Percentiles rank a stretch among this genome's conserved stretches.
Evolutionary conservation across 352 stramenopile genomes (phyloP).

Genomic region (Globisporangium polare): DNA sequence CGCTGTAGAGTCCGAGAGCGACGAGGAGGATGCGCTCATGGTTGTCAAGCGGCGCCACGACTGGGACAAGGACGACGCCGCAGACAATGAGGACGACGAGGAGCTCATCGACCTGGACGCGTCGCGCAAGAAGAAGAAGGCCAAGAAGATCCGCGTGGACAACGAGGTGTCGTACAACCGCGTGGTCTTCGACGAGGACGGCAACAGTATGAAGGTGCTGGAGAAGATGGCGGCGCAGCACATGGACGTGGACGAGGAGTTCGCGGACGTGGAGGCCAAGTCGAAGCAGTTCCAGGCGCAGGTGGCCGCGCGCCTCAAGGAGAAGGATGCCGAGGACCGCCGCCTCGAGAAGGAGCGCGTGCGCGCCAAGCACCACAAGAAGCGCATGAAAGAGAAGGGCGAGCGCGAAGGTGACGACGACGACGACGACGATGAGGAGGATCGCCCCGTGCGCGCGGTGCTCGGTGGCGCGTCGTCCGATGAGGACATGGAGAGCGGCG

Average conservation of each 20-base stretch:
- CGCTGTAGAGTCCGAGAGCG: constrained; percentile 12
- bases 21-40: constrained; percentile 89
- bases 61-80: constrained; percentile 48
- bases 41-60: constrained; percentile 91
- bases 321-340: constrained; percentile 79
- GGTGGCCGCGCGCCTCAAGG: constrained; percentile 62
- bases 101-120: constrained; percentile 57
- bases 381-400: constrained; percentile 80
- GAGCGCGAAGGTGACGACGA: constrained; percentile 53
- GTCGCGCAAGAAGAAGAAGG: constrained; percentile 71
- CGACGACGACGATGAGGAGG: constrained; percentile 20
- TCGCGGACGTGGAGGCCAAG: constrained; percentile 66
- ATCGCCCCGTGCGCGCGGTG: constrained; percentile 21
- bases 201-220: constrained; percentile 66
- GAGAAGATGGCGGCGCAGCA: constrained; percentile 55
- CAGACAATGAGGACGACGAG: constrained; percentile 42
- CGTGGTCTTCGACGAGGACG: constrained; percentile 95
- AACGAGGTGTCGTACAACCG: constrained; percentile 63
- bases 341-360: constrained; percentile 83
- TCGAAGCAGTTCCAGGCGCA: constrained; percentile 57
- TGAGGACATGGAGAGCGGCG: constrained; percentile 29
- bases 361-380: constrained; percentile 88
- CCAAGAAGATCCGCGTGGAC: constrained; percentile 81
- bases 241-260: constrained; percentile 27
- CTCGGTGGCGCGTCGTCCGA: constrained; percentile 31